Evolutionary conservation across 164 flowering plant genomes (phyloP).

Genomic region (Vitis rotundifolia): DNA sequence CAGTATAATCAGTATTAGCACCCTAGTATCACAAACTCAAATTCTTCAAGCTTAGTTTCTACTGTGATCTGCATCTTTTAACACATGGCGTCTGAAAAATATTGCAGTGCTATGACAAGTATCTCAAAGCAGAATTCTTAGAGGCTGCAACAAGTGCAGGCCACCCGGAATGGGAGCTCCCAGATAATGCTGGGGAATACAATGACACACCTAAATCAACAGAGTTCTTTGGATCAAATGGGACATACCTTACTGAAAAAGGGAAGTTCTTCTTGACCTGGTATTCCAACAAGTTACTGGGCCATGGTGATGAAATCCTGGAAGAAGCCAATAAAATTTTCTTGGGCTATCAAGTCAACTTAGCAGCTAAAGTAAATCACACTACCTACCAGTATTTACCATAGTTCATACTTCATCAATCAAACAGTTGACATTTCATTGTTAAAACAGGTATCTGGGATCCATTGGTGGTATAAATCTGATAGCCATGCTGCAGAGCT

Average conservation of each 20-base stretch:
- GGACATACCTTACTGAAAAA: slow-evolving; percentile 61
- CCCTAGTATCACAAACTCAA: neutral
- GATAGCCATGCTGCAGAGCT: slow-evolving; percentile 80
- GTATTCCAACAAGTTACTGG: slow-evolving; percentile 72
- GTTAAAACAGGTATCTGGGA: slow-evolving; percentile 66
- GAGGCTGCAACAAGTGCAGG: slow-evolving; percentile 59
- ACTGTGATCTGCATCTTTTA: neutral
- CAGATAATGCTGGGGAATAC: slow-evolving; percentile 75
- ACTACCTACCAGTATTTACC: neutral
- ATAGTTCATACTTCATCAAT: neutral
- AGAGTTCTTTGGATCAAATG: slow-evolving; percentile 57
- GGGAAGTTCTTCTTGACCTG: slow-evolving; percentile 90
- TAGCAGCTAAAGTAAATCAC: slow-evolving; percentile 70
- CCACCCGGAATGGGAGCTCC: slow-evolving; percentile 77
- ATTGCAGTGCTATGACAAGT: slow-evolving; percentile 82
- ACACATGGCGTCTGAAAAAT: neutral
- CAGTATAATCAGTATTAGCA: neutral
- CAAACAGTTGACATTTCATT: neutral
- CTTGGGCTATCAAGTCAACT: slow-evolving; percentile 61
- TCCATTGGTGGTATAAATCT: slow-evolving; percentile 85
- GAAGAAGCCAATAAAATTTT: slow-evolving; percentile 77
- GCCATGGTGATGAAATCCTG: slow-evolving; percentile 85
- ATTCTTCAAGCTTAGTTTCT: neutral
- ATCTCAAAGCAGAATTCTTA: slow-evolving; percentile 59
- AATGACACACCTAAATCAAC: slow-evolving; percentile 74